phyloP scores from a whole-genome alignment of 2,329 filamentous ascomycete species.

The Fusarium begoniae region DNA sequence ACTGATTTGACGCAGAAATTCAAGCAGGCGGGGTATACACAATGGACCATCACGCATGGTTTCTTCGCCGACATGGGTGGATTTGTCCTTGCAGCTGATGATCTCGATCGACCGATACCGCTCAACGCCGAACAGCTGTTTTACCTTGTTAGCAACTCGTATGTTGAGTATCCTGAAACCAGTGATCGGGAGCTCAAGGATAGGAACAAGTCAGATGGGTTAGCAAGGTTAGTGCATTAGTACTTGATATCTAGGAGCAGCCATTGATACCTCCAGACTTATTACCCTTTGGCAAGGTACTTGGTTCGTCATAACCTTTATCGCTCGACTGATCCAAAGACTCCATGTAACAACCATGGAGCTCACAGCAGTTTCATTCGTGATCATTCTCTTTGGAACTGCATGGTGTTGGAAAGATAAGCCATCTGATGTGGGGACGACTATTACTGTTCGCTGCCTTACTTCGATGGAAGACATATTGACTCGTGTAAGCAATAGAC shows the following conservation, averaged over 20 bases:
- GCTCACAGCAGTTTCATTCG: slow-evolving; percentile 11
- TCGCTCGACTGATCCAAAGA: not conserved
- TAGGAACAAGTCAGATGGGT: slow-evolving; percentile 13
- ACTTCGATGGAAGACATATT: not conserved
- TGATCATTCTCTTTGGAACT: slow-evolving; percentile 12
- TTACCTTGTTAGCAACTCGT: not conserved
- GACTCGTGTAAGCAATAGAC: not conserved
- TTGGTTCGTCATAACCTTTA: slow-evolving; percentile 12
- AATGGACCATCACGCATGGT: slow-evolving; percentile 13
- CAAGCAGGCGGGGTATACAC: not conserved
- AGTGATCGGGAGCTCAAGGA: not conserved
- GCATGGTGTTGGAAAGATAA: slow-evolving; percentile 27
- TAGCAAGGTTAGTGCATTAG: not conserved
- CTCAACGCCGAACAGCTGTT: slow-evolving; percentile 25
- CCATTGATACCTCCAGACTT: not conserved
- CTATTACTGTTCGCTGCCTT: not conserved
- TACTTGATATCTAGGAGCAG: too few relatives aligned
- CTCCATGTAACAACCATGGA: slow-evolving; percentile 19
- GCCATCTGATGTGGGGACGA: slow-evolving; percentile 8
- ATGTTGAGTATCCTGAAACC: not conserved
- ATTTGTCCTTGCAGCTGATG: not conserved
- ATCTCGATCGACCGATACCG: not conserved
- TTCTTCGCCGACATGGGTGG: slow-evolving; percentile 29
- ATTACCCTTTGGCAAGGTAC: slow-evolving; percentile 11
- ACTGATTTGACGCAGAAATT: not conserved